Evolutionary conservation across 2,329 filamentous ascomycete genomes (phyloP).

Genomic region (Neofusicoccum sp.): DNA sequence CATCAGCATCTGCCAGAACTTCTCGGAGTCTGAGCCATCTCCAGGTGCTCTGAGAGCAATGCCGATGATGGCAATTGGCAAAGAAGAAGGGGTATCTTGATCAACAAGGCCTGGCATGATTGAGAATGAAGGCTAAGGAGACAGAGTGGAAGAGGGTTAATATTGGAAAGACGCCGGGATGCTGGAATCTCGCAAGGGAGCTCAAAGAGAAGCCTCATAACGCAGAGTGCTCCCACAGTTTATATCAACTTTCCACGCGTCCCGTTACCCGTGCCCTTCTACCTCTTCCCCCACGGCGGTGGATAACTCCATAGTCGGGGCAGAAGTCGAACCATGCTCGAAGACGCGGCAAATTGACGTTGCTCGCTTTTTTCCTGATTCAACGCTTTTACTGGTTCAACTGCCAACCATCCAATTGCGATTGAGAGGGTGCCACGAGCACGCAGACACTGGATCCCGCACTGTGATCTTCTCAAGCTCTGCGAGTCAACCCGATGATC

Average conservation of each 20-base stretch:
- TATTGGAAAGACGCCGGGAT: neutral
- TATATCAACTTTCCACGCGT: neutral
- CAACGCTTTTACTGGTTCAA: neutral
- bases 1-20: slow-evolving; percentile 35
- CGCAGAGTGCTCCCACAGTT: neutral
- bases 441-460: neutral
- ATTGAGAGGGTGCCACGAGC: neutral
- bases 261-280: neutral
- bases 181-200: neutral
- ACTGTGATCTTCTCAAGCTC: neutral
- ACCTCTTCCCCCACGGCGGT: neutral
- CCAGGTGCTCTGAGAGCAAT: slow-evolving; percentile 34
- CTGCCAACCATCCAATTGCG: neutral
- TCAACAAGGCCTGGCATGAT: neutral
- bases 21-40: slow-evolving; percentile 30
- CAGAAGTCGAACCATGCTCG: neutral
- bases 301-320: neutral
- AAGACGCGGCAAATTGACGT: neutral
- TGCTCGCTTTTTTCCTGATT: neutral
- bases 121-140: neutral
- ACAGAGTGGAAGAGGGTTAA: neutral
- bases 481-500: neutral
- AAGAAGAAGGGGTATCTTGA: slow-evolving; percentile 2
- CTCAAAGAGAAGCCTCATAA: neutral
- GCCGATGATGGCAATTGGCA: slow-evolving; percentile 34